Percentiles rank a stretch among this genome's conserved stretches.
Evolutionary conservation across 148 eudicot genomes (phyloP).

Genomic region (Rhododendron simsii): DNA sequence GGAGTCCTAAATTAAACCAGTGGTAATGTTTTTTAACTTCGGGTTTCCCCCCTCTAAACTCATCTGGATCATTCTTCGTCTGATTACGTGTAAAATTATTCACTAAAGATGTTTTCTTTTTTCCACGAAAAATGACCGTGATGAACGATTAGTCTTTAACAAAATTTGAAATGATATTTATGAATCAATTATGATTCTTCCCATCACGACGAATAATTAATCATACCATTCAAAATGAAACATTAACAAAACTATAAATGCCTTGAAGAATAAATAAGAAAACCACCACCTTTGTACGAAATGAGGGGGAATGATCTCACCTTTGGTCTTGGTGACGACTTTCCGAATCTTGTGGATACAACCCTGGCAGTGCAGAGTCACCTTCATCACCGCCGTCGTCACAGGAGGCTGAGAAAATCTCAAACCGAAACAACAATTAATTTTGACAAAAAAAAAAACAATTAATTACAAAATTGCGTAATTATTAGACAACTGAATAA

Average conservation of each 20-base stretch:
- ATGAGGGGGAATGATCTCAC: conserved; percentile 23
- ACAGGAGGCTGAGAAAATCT: conserved; percentile 37
- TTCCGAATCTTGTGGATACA: conserved; percentile 57
- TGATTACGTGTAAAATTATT: not conserved
- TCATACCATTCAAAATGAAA: too few relatives aligned
- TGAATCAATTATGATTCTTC: too few relatives aligned
- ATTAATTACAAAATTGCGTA: not conserved
- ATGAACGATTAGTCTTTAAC: too few relatives aligned
- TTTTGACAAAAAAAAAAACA: not conserved
- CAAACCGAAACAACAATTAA: not conserved
- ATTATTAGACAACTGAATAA: not conserved
- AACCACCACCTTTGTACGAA: not conserved
- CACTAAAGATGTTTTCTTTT: not conserved
- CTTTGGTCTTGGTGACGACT: conserved; percentile 39
- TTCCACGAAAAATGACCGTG: too few relatives aligned
- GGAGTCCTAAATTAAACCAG: not conserved
- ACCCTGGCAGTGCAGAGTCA: conserved; percentile 71
- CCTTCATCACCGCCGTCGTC: conserved; percentile 60
- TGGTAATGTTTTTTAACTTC: not conserved
- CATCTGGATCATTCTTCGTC: too few relatives aligned
- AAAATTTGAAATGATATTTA: too few relatives aligned
- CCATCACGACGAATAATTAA: too few relatives aligned
- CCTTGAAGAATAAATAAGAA: not conserved
- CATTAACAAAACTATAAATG: not conserved
- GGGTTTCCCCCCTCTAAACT: not conserved